Evolutionary conservation across 371 early-diverging fungal genomes (phyloP).

Genomic region (Rhizopus sp.): DNA sequence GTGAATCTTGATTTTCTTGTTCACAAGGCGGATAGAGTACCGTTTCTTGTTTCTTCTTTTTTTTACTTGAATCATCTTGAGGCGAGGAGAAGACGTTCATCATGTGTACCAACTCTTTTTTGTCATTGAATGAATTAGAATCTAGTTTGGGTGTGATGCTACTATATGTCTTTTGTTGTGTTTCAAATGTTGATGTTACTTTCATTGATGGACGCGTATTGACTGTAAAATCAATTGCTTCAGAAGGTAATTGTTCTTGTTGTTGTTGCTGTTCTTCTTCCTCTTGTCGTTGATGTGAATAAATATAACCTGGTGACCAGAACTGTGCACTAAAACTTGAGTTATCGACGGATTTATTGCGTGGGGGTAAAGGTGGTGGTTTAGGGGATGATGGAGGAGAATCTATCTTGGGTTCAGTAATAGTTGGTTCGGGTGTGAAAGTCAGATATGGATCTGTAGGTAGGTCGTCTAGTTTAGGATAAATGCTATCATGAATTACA

Average conservation of each 20-base stretch:
- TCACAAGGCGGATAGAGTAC: neutral
- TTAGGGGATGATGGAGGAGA: constrained; percentile 3
- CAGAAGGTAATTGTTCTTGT: constrained; percentile 15
- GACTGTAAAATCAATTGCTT: constrained; percentile 17
- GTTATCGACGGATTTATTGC: neutral
- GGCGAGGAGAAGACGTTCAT: constrained; percentile 41
- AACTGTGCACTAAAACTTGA: constrained; percentile 4
- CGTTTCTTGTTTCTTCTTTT: constrained; percentile 3
- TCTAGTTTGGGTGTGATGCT: constrained; percentile 6
- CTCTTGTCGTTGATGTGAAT: constrained; percentile 2
- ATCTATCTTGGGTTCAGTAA: neutral
- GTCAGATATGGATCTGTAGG: neutral
- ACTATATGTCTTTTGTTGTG: neutral
- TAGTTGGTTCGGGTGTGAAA: neutral
- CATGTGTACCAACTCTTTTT: constrained; percentile 39
- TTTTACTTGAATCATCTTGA: constrained; percentile 1
- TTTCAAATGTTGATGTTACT: neutral
- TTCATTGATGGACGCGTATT: neutral
- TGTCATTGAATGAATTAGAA: constrained; percentile 16
- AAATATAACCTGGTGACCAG: constrained; percentile 24
- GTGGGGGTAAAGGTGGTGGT: constrained; percentile 15
- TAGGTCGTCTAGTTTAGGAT: constrained; percentile 17
- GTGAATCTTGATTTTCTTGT: constrained; percentile 14
- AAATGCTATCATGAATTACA: constrained; percentile 8
- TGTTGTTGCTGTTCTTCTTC: neutral